These are phyloP conservation scores for Arthrinium puccinioides DNA, from an alignment of 2,329 filamentous ascomycete species.

Conservation along the genomic window DNA sequence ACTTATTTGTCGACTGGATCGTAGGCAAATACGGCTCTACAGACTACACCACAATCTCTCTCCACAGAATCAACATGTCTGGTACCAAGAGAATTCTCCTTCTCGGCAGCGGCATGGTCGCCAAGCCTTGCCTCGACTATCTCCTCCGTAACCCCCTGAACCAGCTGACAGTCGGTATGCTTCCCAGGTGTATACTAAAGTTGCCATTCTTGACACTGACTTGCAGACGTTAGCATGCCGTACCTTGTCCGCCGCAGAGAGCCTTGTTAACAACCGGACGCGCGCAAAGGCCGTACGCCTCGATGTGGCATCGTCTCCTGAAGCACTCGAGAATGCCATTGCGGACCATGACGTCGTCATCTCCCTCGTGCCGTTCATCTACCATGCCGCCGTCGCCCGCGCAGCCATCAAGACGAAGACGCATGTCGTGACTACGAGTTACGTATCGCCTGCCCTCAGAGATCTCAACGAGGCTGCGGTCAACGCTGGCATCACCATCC, in stretches of 20 bases:
- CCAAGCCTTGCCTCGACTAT: neutral
- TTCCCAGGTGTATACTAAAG: neutral
- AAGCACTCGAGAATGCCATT: constrained; percentile 10
- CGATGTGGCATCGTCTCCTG: constrained; percentile 1
- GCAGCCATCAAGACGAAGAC: constrained; percentile 63
- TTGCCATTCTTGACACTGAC: neutral
- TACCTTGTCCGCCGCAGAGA: neutral
- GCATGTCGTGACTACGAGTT: constrained; percentile 69
- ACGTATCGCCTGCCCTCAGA: constrained; percentile 62
- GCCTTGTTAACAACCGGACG: neutral
- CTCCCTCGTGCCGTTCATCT: constrained; percentile 15
- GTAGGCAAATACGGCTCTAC: no score
- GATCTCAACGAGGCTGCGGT: constrained; percentile 54
- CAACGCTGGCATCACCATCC: constrained; percentile 63
- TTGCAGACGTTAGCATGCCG: neutral
- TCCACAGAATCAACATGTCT: neutral
- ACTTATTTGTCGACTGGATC: no score
- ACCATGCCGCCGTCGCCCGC: constrained; percentile 48
- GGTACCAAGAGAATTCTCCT: neutral
- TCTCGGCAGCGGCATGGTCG: neutral
- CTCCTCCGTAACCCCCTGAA: neutral
- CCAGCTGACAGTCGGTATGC: neutral
- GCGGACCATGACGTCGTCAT: constrained; percentile 13
- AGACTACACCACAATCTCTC: no score
- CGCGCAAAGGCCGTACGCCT: no score